Percentiles rank a stretch among this genome's conserved stretches.
These are phyloP conservation scores for Aspergillus texensis DNA, from an alignment of 2,329 filamentous ascomycete species.

Conservation along the genomic window DNA sequence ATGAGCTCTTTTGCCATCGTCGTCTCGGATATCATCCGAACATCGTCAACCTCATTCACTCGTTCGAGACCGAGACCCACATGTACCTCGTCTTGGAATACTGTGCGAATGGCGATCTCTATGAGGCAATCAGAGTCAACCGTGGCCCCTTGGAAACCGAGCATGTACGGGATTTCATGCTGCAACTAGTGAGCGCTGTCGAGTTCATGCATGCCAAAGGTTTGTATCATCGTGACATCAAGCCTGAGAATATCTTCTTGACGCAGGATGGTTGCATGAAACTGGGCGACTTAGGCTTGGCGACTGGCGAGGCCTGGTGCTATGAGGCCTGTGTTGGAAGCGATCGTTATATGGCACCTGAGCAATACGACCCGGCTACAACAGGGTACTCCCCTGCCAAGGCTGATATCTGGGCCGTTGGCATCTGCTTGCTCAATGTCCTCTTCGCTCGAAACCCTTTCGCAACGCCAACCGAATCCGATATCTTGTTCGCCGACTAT, in stretches of 20 bases:
- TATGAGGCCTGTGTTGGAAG: conserved; percentile 93
- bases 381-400: conserved; percentile 89
- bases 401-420: conserved; percentile 96
- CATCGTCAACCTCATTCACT: conserved; percentile 88
- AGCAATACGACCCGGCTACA: conserved; percentile 89
- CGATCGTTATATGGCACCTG: conserved; percentile 98
- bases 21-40: conserved; percentile 80
- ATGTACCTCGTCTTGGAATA: conserved; percentile 93
- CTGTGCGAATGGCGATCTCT: conserved; percentile 91
- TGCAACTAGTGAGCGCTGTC: conserved; percentile 87
- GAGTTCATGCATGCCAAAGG: conserved; percentile 88
- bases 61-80: conserved; percentile 90
- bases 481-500: conserved; percentile 91
- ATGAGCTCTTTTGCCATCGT: conserved; percentile 70
- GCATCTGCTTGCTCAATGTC: conserved; percentile 94
- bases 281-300: conserved; percentile 93
- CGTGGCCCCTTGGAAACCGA: conserved; percentile 91
- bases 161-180: conserved; percentile 96
- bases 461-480: conserved; percentile 83
- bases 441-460: conserved; percentile 97
- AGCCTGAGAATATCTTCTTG: conserved; percentile 98
- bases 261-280: conserved; percentile 87
- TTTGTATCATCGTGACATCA: conserved; percentile 96
- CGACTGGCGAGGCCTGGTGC: conserved; percentile 86
- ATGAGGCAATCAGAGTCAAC: conserved; percentile 90